Percentiles rank a stretch among this genome's conserved stretches.
Conservation (phyloP, 2,329 filamentous ascomycete genomes). For the Epichloe typhina region DNA sequence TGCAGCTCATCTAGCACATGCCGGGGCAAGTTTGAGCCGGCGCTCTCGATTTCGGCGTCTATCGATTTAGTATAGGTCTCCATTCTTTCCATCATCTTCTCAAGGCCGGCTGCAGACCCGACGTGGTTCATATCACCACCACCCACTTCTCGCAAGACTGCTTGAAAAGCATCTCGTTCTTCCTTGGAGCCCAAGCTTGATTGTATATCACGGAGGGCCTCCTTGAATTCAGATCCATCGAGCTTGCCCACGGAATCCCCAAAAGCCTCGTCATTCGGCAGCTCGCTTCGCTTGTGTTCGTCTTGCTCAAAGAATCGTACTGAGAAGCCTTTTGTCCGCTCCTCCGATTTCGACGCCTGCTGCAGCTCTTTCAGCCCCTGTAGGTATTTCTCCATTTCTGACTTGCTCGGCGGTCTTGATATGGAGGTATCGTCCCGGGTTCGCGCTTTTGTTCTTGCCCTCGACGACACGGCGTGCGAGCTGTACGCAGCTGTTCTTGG, state of each 20-base stretch:
- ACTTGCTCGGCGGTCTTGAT: slow-evolving; percentile 13
- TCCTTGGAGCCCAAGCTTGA: slow-evolving; percentile 21
- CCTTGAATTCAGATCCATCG: slow-evolving; percentile 22
- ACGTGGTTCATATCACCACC: slow-evolving; percentile 17
- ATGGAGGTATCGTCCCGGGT: slow-evolving; percentile 7
- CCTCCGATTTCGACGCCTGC: slow-evolving; percentile 8
- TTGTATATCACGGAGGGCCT: slow-evolving; percentile 25
- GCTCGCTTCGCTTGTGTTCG: slow-evolving; percentile 21
- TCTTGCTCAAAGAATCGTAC: slow-evolving; percentile 38
- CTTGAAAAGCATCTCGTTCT: slow-evolving; percentile 21
- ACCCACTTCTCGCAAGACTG: slow-evolving; percentile 22
- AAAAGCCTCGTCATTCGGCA: slow-evolving; percentile 28
- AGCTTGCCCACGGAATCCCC: slow-evolving; percentile 22
- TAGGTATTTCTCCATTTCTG: slow-evolving; percentile 16
- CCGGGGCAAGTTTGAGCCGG: slow-evolving; percentile 18
- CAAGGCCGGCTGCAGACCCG: slow-evolving; percentile 20
- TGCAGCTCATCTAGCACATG: slow-evolving; percentile 21
- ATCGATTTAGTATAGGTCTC: slow-evolving; percentile 22
- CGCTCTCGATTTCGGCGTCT: slow-evolving; percentile 21
- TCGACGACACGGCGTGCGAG: slow-evolving; percentile 14
- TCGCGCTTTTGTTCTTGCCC: slow-evolving; percentile 9
- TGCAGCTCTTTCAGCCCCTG: slow-evolving; percentile 16
- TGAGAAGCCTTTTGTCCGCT: slow-evolving; percentile 13
- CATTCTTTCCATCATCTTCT: slow-evolving; percentile 21
- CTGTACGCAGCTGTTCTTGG: slow-evolving; percentile 21